Evolutionary conservation across 495 filamentous ascomycete genomes (phyloP).

Genomic region (Hypomontagnella submonticulosa): DNA sequence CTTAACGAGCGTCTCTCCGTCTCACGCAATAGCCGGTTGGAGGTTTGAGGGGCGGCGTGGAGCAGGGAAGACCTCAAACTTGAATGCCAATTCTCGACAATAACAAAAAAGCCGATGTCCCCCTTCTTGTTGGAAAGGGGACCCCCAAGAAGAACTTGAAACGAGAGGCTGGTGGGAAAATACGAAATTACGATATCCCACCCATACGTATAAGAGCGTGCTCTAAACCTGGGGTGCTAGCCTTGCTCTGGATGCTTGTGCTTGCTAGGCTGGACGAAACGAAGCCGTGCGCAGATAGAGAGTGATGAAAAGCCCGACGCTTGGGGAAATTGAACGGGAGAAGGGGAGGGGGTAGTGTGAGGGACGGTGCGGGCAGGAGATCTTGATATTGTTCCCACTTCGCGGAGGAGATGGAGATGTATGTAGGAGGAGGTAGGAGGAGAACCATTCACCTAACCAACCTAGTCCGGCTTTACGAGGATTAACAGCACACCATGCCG

Average conservation of each 20-base stretch:
- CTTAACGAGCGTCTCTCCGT: slow-evolving; percentile 17
- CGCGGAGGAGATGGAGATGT: slow-evolving; percentile 22
- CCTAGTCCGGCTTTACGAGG: slow-evolving; percentile 31
- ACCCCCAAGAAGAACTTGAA: slow-evolving; percentile 37
- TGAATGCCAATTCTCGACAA: slow-evolving; percentile 32
- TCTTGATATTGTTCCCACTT: slow-evolving; percentile 40
- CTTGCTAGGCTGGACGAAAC: slow-evolving; percentile 20
- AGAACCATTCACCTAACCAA: background rate
- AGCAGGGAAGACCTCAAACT: slow-evolving; percentile 32
- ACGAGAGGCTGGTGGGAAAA: slow-evolving; percentile 34
- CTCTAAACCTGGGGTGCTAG: slow-evolving; percentile 20
- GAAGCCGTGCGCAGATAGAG: slow-evolving; percentile 36
- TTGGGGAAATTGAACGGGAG: slow-evolving; percentile 34
- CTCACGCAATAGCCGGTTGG: slow-evolving; percentile 20
- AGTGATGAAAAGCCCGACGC: slow-evolving; percentile 14
- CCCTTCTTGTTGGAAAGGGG: slow-evolving; percentile 22
- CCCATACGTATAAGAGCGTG: slow-evolving; percentile 40
- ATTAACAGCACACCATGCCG: slow-evolving; percentile 40
- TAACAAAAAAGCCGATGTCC: slow-evolving; percentile 3
- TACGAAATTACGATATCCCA: slow-evolving; percentile 42
- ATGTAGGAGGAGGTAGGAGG: background rate
- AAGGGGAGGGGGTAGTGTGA: background rate
- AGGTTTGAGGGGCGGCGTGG: slow-evolving; percentile 14
- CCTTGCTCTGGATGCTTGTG: background rate
- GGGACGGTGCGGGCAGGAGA: slow-evolving; percentile 30